phyloP scores from a whole-genome alignment of 2,329 filamentous ascomycete genomes.

The Talaromyces sp. region DNA sequence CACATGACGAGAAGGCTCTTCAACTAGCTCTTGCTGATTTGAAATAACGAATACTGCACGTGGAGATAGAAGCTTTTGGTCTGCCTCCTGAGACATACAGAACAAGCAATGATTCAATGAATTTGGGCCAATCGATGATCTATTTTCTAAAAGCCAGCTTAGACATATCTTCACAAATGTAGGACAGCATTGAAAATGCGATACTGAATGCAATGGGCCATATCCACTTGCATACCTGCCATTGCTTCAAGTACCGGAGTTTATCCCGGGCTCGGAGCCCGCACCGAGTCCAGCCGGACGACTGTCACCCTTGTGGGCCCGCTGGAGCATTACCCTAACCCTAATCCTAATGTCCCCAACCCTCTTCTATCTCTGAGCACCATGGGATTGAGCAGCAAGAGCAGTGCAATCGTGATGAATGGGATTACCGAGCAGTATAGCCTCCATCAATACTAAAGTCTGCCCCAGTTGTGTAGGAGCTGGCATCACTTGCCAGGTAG shows the following conservation, averaged over 20 bases:
- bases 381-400: not conserved
- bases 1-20: not conserved
- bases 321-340: not conserved
- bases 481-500: constrained; percentile 1
- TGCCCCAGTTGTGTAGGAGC: not conserved
- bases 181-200: not conserved
- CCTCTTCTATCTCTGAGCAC: not conserved
- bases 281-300: not conserved
- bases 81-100: not conserved
- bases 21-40: not conserved
- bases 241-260: not conserved
- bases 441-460: constrained; percentile 55
- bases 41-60: not conserved
- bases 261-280: not conserved
- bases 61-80: not conserved
- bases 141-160: not conserved
- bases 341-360: not conserved
- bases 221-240: not conserved
- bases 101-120: not conserved
- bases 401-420: not conserved
- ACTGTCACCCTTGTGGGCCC: not conserved
- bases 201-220: not conserved
- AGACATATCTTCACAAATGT: not conserved
- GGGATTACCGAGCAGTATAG: constrained; percentile 48
- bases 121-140: not conserved